These are phyloP conservation scores for Mucor racemosus DNA, from an alignment of 371 early-diverging fungal species.

Conservation along the genomic window DNA sequence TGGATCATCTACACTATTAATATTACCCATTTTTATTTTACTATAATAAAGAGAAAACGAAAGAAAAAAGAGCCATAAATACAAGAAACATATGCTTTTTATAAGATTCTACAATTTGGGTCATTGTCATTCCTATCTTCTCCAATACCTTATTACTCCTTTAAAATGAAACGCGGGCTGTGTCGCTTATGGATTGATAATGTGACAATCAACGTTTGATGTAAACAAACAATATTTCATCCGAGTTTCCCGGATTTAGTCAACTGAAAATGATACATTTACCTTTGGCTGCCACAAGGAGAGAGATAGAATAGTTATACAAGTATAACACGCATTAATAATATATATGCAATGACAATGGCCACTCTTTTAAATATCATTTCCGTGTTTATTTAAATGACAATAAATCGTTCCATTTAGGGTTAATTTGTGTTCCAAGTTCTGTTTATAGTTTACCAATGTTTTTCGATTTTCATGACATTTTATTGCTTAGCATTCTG, in stretches of 20 bases:
- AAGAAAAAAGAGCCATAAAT: not conserved
- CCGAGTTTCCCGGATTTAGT: not conserved
- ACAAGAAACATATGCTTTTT: conserved; percentile 3
- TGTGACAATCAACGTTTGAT: conserved; percentile 11
- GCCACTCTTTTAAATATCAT: not conserved
- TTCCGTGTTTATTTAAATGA: no score
- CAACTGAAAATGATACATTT: not conserved
- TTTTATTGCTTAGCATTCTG: no score
- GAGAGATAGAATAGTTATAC: not conserved
- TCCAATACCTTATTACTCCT: conserved; percentile 5
- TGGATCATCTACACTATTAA: not conserved
- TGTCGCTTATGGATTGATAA: conserved; percentile 2
- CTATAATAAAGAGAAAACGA: not conserved
- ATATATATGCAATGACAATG: not conserved
- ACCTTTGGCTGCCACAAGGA: not conserved
- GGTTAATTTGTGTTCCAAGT: no score
- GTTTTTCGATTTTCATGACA: no score
- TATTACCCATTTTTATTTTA: conserved; percentile 5
- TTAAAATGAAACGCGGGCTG: conserved; percentile 5
- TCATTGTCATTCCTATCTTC: not conserved
- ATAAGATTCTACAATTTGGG: not conserved
- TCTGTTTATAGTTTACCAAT: no score
- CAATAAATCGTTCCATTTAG: no score
- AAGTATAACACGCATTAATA: not conserved
- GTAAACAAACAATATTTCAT: conserved; percentile 12